phyloP scores from a whole-genome alignment of 2,329 filamentous ascomycete genomes.

The Lasiodiplodia theobromae region DNA sequence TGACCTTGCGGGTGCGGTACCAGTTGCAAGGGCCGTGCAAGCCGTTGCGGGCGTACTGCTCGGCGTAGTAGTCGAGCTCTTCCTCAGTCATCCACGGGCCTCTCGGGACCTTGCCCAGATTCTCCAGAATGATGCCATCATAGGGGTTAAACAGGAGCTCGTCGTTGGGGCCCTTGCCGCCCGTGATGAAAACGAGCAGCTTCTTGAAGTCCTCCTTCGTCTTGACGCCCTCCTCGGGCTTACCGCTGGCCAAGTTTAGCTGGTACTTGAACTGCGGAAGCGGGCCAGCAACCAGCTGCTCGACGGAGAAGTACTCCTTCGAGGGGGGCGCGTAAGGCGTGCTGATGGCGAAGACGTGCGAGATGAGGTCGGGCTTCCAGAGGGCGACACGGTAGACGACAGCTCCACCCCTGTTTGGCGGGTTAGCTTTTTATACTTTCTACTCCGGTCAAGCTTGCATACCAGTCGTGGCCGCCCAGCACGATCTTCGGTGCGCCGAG shows the following conservation, averaged over 20 bases:
- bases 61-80: slow-evolving; percentile 79
- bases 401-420: slow-evolving; percentile 65
- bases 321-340: slow-evolving; percentile 72
- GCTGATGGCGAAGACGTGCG: slow-evolving; percentile 79
- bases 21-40: slow-evolving; percentile 82
- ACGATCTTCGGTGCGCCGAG: slow-evolving; percentile 68
- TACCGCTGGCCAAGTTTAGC: slow-evolving; percentile 71
- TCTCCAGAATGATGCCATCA: slow-evolving; percentile 70
- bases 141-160: slow-evolving; percentile 65
- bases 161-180: slow-evolving; percentile 65
- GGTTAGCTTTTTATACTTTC: background rate
- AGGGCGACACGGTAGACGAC: slow-evolving; percentile 77
- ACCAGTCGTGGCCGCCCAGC: slow-evolving; percentile 89
- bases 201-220: slow-evolving; percentile 69
- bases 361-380: slow-evolving; percentile 75
- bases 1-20: slow-evolving; percentile 79
- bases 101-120: slow-evolving; percentile 63
- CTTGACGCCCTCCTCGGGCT: slow-evolving; percentile 51
- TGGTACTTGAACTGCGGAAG: slow-evolving; percentile 83
- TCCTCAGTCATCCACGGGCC: slow-evolving; percentile 69
- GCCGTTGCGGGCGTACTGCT: slow-evolving; percentile 74
- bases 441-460: background rate
- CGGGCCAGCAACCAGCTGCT: slow-evolving; percentile 63
- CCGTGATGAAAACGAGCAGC: slow-evolving; percentile 76
- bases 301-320: slow-evolving; percentile 61